phyloP scores from a whole-genome alignment of 2,329 filamentous ascomycete genomes.

The Aotearoamyces nothofagi region DNA sequence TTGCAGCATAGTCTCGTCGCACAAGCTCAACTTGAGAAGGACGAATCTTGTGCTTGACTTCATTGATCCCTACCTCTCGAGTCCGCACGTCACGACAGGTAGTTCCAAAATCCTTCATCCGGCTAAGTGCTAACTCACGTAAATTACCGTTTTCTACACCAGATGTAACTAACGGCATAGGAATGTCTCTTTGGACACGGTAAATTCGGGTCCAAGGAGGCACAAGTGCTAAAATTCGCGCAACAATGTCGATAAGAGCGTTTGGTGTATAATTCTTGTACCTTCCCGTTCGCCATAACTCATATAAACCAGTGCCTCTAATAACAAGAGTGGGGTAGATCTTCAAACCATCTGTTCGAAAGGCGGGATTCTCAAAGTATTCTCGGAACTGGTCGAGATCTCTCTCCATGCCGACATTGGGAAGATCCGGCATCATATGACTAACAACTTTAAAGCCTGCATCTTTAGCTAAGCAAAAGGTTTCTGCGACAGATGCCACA shows the following conservation, averaged over 20 bases:
- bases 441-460: slow-evolving; percentile 98
- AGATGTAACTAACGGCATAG: slow-evolving; percentile 98
- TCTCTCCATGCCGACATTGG: slow-evolving; percentile 96
- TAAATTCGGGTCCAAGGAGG: slow-evolving; percentile 98
- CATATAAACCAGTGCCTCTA: slow-evolving; percentile 88
- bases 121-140: slow-evolving; percentile 79
- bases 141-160: slow-evolving; percentile 97
- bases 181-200: slow-evolving; percentile 94
- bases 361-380: slow-evolving; percentile 93
- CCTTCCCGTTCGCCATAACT: slow-evolving; percentile 89
- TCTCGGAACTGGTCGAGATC: slow-evolving; percentile 94
- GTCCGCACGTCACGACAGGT: slow-evolving; percentile 93
- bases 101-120: slow-evolving; percentile 98
- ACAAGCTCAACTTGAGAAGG: slow-evolving; percentile 94
- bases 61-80: slow-evolving; percentile 93
- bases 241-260: slow-evolving; percentile 86
- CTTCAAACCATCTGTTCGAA: slow-evolving; percentile 91
- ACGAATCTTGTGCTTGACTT: slow-evolving; percentile 97
- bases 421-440: slow-evolving; percentile 99
- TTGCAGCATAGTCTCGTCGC: slow-evolving; percentile 83
- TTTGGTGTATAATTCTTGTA: slow-evolving; percentile 99
- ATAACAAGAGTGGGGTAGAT: slow-evolving; percentile 98
- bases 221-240: slow-evolving; percentile 85
- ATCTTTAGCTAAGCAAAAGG: slow-evolving; percentile 93
- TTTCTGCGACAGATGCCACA: slow-evolving; percentile 87